Base-by-base conservation (phyloP, 106 monocot species). In the Platanthera zijinensis region DNA sequence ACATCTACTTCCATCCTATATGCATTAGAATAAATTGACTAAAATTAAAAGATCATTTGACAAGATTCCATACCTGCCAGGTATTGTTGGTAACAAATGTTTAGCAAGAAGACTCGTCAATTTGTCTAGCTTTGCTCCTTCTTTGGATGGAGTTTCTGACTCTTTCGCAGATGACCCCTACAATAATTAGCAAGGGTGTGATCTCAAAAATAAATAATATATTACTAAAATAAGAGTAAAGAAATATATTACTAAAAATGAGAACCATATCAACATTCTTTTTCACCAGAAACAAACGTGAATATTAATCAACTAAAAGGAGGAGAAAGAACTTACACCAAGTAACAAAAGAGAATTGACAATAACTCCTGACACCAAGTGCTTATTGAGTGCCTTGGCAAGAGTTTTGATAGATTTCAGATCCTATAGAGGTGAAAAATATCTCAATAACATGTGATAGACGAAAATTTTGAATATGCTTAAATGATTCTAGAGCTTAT, bases 141-240 rank as follows among this genome's bases (percentile, higher is more conserved):
- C 92, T 80, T 99, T 99, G 28, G 72, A 57, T 46, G 72, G 66
- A 14, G 84, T 73, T 67, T 94, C 99, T 18, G 78, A 74, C 21
- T 92, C 99, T 79, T 90, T 94, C 19, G 75, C 80, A 76, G 83
- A 80, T 50, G 80, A 72, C 17, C 88, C 94, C 94, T 94, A 77
- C 10, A 88, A 78, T 45, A 51, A 80, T 79, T 71, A 57, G 49
- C 53, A 48, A 14, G 48, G 48, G 48, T 48, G 11, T 18, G 5
- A 13, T 4, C 50, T 18, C 50, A 50, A 72, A 18, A 72, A 71
- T 46, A 39, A 32, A 11, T n/a, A 69, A 39, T 28, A 39, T 18
- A 64, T 32, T 10, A 69, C 13, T 78, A 21, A 46, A 45, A 3
- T 45, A 28, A 78, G 0, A 70, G 46, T 0, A 69, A 46, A 69